phyloP scores from a whole-genome alignment of 805 yeast genomes.

The Peterozyma toletana region DNA sequence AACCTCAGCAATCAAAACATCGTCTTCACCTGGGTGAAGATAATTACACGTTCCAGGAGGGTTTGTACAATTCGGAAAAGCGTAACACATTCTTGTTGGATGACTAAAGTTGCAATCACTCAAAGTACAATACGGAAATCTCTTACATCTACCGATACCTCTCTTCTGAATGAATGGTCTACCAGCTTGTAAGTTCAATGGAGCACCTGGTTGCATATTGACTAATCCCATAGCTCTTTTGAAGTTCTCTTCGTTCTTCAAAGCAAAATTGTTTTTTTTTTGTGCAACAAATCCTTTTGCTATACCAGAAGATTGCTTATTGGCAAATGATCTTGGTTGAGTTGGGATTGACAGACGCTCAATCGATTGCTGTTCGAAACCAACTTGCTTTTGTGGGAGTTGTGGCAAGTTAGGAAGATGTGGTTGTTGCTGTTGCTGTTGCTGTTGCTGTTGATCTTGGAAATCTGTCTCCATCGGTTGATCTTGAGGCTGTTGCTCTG shows the following conservation, averaged over 20 bases:
- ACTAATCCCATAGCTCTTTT: constrained; percentile 30
- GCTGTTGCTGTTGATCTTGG: constrained; percentile 10
- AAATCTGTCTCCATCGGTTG: neutral
- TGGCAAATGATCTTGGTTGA: constrained; percentile 16
- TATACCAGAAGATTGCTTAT: constrained; percentile 17
- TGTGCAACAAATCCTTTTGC: constrained; percentile 15
- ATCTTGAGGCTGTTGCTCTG: constrained; percentile 7
- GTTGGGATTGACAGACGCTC: constrained; percentile 10
- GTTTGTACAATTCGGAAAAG: constrained; percentile 72
- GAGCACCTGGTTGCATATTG: constrained; percentile 5
- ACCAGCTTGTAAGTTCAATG: constrained; percentile 10
- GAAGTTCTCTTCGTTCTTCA: constrained; percentile 32
- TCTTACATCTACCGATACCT: constrained; percentile 58
- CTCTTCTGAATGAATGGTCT: constrained; percentile 35
- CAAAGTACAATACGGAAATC: constrained; percentile 63
- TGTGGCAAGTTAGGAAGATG: constrained; percentile 7
- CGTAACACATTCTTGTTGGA: constrained; percentile 70
- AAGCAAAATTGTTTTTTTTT: constrained; percentile 20
- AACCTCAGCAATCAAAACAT: constrained; percentile 58
- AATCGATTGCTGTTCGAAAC: constrained; percentile 1
- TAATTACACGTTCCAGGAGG: constrained; percentile 77
- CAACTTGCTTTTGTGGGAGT: constrained; percentile 12
- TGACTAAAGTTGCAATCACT: constrained; percentile 71
- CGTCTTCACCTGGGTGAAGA: constrained; percentile 83
- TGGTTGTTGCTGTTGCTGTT: constrained; percentile 9